Conservation (phyloP, 129 eudicot species). For the Tagetes patula region DNA sequence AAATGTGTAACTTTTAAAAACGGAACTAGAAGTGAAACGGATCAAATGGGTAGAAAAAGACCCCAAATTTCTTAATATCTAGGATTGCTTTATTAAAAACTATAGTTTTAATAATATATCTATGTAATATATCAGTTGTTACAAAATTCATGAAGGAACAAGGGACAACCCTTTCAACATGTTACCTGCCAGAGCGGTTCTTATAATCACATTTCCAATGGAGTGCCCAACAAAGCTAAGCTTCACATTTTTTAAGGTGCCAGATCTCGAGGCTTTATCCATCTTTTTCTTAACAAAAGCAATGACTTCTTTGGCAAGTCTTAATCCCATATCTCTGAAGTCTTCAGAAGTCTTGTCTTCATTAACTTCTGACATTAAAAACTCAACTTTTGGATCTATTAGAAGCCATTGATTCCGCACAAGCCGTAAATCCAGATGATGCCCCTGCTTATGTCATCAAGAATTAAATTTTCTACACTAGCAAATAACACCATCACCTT, state of each 20-base stretch:
- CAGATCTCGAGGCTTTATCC: constrained; percentile 90
- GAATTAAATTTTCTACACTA: constrained; percentile 16
- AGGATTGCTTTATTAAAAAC: neutral
- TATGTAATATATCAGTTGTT: neutral
- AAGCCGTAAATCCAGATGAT: constrained; percentile 93
- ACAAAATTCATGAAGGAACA: neutral
- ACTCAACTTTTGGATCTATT: constrained; percentile 89
- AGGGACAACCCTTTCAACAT: constrained; percentile 7
- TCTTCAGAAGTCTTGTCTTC: constrained; percentile 98
- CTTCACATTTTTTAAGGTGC: constrained; percentile 64
- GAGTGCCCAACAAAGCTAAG: constrained; percentile 99
- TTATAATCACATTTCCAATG: constrained; percentile 87
- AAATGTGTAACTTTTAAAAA: neutral
- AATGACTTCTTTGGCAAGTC: constrained; percentile 89
- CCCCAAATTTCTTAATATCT: neutral
- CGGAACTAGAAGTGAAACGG: neutral
- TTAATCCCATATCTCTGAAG: constrained; percentile 93
- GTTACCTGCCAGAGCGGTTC: constrained; percentile 90
- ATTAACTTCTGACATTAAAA: constrained; percentile 90
- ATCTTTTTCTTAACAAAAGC: constrained; percentile 93
- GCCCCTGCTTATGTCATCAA: constrained; percentile 60
- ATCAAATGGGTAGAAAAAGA: neutral
- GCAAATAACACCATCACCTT: neutral
- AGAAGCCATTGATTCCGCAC: constrained; percentile 98
- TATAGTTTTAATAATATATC: neutral